phyloP scores from a whole-genome alignment of 2,329 filamentous ascomycete genomes.

The Magnaporthales sp. region DNA sequence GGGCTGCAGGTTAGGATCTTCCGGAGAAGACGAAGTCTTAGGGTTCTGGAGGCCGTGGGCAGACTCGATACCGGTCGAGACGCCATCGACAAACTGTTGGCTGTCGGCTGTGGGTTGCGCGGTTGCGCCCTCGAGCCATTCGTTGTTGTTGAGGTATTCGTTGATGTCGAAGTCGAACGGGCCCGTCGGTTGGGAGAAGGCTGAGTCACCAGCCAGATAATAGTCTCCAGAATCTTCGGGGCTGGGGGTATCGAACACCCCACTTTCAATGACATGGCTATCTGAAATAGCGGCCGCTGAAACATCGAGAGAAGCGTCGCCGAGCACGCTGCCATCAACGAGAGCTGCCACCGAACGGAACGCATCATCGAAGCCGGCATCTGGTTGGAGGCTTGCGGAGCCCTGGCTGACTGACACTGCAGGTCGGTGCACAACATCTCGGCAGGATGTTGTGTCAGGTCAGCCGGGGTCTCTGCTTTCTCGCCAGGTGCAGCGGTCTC shows the following conservation, averaged over 20 bases:
- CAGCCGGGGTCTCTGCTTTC: constrained; percentile 45
- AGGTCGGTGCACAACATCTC: constrained; percentile 98
- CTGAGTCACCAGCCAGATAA: constrained; percentile 56
- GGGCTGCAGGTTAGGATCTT: constrained; percentile 66
- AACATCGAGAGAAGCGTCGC: constrained; percentile 60
- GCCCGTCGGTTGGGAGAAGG: constrained; percentile 31
- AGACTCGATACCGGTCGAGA: constrained; percentile 40
- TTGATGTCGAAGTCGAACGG: constrained; percentile 35
- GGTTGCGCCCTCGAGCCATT: not conserved
- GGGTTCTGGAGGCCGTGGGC: constrained; percentile 44
- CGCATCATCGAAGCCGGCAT: constrained; percentile 14
- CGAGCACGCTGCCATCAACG: constrained; percentile 55
- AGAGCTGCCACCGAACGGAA: constrained; percentile 43
- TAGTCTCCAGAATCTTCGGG: constrained; percentile 56
- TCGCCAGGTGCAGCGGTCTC: constrained; percentile 14
- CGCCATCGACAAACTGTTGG: constrained; percentile 24
- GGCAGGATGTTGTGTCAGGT: constrained; percentile 99
- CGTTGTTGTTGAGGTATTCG: constrained; percentile 42
- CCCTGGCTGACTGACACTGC: constrained; percentile 92
- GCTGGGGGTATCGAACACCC: constrained; percentile 66
- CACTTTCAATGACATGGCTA: constrained; percentile 69
- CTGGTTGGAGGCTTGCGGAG: constrained; percentile 37
- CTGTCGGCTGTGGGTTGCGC: constrained; percentile 18
- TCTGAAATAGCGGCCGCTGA: constrained; percentile 62
- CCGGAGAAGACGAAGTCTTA: constrained; percentile 52